These are phyloP conservation scores for Amniculicola lignicola DNA, from an alignment of 495 filamentous ascomycete species.

Conservation along the genomic window DNA sequence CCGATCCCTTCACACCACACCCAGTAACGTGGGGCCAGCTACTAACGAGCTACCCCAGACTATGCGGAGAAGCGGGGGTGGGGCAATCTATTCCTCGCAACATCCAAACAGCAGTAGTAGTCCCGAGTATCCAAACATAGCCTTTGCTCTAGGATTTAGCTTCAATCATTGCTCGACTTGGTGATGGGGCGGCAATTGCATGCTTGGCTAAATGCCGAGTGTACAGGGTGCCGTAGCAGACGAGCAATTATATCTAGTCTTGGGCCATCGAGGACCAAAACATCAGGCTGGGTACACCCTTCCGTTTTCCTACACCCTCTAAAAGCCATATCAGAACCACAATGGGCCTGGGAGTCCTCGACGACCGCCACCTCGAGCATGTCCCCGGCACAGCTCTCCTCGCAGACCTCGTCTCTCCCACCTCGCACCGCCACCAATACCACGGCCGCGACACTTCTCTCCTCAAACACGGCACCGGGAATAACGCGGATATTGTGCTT, in stretches of 20 bases:
- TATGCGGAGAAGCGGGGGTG: no score
- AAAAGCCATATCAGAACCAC: not conserved
- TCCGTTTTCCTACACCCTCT: not conserved
- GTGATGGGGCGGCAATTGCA: constrained; percentile 9
- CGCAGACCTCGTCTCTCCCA: constrained; percentile 6
- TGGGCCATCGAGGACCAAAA: not conserved
- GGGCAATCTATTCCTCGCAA: no score
- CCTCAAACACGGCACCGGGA: constrained; percentile 44
- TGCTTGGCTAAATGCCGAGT: constrained; percentile 17
- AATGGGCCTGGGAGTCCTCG: constrained; percentile 26
- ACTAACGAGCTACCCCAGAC: no score
- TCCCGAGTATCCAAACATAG: no score
- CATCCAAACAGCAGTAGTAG: no score
- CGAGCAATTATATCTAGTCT: not conserved
- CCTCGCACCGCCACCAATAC: constrained; percentile 14
- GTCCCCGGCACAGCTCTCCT: constrained; percentile 35
- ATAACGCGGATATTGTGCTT: constrained; percentile 45
- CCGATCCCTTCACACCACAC: no score
- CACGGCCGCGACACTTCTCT: constrained; percentile 41
- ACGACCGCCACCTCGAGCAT: constrained; percentile 24
- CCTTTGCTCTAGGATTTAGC: no score
- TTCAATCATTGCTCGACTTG: no score
- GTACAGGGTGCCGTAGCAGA: not conserved
- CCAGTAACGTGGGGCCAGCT: no score
- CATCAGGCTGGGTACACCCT: not conserved